Base-by-base conservation (phyloP, 2,329 filamentous ascomycete genomes). In the Helotiales sp. region DNA sequence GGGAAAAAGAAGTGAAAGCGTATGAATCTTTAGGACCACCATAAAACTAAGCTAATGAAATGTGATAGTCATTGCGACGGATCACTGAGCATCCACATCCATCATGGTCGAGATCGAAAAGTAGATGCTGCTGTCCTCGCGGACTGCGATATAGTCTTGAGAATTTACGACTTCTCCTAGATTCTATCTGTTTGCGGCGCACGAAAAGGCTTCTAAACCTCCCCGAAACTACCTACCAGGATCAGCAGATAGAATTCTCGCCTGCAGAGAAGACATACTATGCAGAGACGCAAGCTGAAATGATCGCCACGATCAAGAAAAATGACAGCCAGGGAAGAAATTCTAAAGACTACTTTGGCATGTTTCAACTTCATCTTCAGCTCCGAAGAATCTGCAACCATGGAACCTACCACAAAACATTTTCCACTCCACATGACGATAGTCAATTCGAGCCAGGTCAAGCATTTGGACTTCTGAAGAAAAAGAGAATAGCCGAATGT, bases 111-210 rank as follows among this genome's bases (percentile, higher is more conserved):
- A 6, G 54, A 61, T 10, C 65, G 72, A 15, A 53, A 66, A 24
- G 61, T 60, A 22, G 62, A 72, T 2, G 55, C 66, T 8, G 55
- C 65, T 4, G 42, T 52, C 1, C 60, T 79, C 17, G 61, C 65
- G 8, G 52, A 73, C 22, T 67, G 68, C 1, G 76, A 79, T 54
- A 69, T 81, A 7, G 73, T 81, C 24, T 59, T 80, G 2, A 55
- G 61, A 71, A 71, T 15, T 64, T 76, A 1, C 59, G 72, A 1
- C 58, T 68, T 30, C 70, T 77, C 3, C 66, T 72, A 25, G 71
- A 74, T 1, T 71, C 74, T 0, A 61, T 80, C 1, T 76, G 75
- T 48, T 68, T 80, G 0, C 72, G 77, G 1, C 69, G 77, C 10
- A 77, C 74, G 0, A 77, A 75, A 29, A 72, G 76, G 0, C 59